Evolutionary conservation across 2,329 filamentous ascomycete genomes (phyloP), one percentile per base, ranked within the genome.

Genomic region (Talaromyces sp.): DNA sequence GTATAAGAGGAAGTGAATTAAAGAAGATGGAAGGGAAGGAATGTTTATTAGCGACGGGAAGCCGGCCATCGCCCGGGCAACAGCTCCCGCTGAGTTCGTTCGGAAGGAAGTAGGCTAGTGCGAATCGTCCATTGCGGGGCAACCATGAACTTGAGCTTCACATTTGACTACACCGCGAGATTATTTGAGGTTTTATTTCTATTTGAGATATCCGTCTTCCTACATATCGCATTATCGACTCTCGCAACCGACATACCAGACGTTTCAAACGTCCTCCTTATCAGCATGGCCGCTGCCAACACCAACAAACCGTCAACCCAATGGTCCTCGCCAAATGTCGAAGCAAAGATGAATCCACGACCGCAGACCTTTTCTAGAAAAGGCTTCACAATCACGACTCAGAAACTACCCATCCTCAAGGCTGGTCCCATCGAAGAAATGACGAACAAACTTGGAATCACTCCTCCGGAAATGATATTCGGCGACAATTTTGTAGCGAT

Each of bases 401-500:
- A 92, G 75, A 97, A 97, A 82, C 88, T 95, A 60, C 95, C 95
- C 68, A 99, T 99, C 77, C 90, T 96, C 71, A 97, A 97, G 78
- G 88, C 93, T 54, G 91, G 86, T 5, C 91, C 93, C 60, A 98
- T 99, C 74, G 93, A 97, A 74, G 87, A 86, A 43, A 91, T 99
- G 87, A 89, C 89, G 47, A 83, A 84, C 65, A 87, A 86, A 68
- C 85, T 99, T 63, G 89, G 89, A 34, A 97, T 99, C 74, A 88
- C 94, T 19, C 88, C 94, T 47, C 95, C 95, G 8, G 95, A 99
- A 81, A 99, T 99, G 95, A 99, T 99, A 70, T 99, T 99, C 75
- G 95, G 95, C 68, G 93, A 99, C 82, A 99, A 99, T 78, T 82
- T 90, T 65, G 89, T 96, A 47, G 81, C 86, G 6, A 84, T 99